These are phyloP conservation scores for Endocalyx cinctus DNA, from an alignment of 2,329 filamentous ascomycete genomes.

Conservation along the genomic window DNA sequence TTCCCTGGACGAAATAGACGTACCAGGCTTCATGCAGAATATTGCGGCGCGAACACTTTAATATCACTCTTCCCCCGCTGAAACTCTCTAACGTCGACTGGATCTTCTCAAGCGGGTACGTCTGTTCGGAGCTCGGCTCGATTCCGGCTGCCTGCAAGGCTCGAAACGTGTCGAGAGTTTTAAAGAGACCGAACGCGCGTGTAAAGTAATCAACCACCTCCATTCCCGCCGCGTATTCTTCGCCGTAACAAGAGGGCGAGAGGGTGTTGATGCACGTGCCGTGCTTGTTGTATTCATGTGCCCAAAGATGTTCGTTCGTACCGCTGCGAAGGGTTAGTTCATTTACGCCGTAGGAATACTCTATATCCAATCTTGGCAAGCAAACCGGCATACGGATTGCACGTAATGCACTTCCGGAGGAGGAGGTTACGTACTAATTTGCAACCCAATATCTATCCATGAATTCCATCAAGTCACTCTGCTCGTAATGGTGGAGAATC, in stretches of 20 bases:
- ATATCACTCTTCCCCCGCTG: conserved; percentile 40
- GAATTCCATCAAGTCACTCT: conserved; percentile 32
- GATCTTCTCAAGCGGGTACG: conserved; percentile 40
- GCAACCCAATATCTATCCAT: conserved; percentile 43
- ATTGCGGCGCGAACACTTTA: conserved; percentile 37
- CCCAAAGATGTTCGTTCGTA: conserved; percentile 51
- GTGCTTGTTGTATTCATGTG: conserved; percentile 69
- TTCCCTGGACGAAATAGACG: conserved; percentile 48
- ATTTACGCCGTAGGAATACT: too few relatives aligned
- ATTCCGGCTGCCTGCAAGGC: conserved; percentile 34
- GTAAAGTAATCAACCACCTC: conserved; percentile 43
- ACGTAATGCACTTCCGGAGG: conserved; percentile 5
- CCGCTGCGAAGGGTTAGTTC: conserved; percentile 22
- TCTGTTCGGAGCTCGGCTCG: conserved; percentile 27
- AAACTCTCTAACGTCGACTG: conserved; percentile 36
- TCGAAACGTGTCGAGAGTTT: conserved; percentile 37
- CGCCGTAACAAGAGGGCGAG: conserved; percentile 57
- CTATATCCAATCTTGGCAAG: too few relatives aligned
- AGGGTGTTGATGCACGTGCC: conserved; percentile 70
- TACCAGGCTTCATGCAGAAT: conserved; percentile 51
- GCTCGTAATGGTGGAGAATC: conserved; percentile 35
- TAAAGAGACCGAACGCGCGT: conserved; percentile 37
- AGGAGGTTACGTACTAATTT: conserved; percentile 28
- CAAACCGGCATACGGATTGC: neutral
- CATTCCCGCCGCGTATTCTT: conserved; percentile 39